Percentiles rank a stretch among this genome's conserved stretches.
These are phyloP conservation scores for Kwoniella bestiolae DNA, from an alignment of 768 basidiomycete species.

Conservation along the genomic window DNA sequence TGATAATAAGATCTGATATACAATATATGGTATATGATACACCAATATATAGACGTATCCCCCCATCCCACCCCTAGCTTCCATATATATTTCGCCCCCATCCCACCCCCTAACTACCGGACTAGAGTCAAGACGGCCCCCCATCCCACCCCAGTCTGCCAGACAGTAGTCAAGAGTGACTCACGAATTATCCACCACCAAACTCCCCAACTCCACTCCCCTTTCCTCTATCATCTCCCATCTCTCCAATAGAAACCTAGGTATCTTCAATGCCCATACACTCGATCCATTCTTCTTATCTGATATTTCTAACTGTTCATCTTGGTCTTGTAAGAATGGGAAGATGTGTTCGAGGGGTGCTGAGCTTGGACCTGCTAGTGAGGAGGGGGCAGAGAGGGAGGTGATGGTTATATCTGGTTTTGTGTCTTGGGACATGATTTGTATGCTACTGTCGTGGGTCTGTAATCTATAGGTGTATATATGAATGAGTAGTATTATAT, in stretches of 20 bases:
- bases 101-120: neutral
- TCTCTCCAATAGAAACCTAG: constrained; percentile 80
- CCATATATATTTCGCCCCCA: neutral
- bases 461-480: neutral
- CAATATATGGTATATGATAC: neutral
- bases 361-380: constrained; percentile 4
- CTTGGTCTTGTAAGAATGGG: constrained; percentile 14
- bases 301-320: constrained; percentile 27
- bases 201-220: constrained; percentile 78
- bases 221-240: constrained; percentile 79
- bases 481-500: neutral
- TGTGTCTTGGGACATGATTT: too few species aligned
- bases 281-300: constrained; percentile 13
- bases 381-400: neutral
- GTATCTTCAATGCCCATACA: constrained; percentile 63
- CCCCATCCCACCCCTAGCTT: neutral
- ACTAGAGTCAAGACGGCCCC: neutral
- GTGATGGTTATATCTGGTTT: constrained; percentile 24
- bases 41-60: neutral
- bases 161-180: neutral
- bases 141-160: neutral
- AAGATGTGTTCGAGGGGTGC: neutral
- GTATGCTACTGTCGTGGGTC: too few species aligned
- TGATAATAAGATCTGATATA: too few species aligned
- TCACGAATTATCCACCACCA: constrained; percentile 71